phyloP scores from a whole-genome alignment of 2,329 filamentous ascomycete species.

The Phaeosphaeriaceae sp. region DNA sequence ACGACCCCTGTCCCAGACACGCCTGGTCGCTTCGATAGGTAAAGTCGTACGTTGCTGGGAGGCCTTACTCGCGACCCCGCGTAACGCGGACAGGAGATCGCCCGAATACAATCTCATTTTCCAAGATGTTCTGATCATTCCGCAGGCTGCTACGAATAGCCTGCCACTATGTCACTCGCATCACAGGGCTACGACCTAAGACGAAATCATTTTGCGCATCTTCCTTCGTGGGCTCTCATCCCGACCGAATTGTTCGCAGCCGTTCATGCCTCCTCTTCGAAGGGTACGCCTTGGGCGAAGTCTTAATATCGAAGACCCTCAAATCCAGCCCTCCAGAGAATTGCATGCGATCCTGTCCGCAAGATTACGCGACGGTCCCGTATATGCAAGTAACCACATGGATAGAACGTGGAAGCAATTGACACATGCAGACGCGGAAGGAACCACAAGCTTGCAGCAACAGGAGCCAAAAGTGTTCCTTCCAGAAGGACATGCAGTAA shows the following conservation, averaged over 20 bases:
- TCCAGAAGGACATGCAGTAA: background rate
- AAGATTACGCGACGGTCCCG: background rate
- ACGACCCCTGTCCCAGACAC: constrained; percentile 1
- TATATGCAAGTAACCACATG: background rate
- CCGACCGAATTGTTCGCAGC: background rate
- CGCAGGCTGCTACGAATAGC: background rate
- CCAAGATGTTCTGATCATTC: background rate
- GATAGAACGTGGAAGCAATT: background rate
- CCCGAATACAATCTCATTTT: background rate
- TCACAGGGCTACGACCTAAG: background rate
- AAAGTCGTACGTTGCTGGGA: constrained; percentile 2
- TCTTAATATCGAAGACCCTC: background rate
- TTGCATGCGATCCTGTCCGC: background rate
- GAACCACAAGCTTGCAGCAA: constrained; percentile 8
- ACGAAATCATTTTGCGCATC: background rate
- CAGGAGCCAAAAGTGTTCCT: background rate
- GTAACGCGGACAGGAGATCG: background rate
- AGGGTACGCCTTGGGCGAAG: background rate
- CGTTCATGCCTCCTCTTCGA: background rate
- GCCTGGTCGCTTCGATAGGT: background rate
- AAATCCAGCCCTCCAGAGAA: background rate
- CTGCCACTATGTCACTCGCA: background rate
- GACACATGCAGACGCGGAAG: constrained; percentile 8
- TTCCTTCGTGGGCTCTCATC: background rate
- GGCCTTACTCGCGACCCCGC: background rate